Evolutionary conservation across 2,329 filamentous ascomycete species (phyloP).

Genomic region (Botrytis hyacinthi): DNA sequence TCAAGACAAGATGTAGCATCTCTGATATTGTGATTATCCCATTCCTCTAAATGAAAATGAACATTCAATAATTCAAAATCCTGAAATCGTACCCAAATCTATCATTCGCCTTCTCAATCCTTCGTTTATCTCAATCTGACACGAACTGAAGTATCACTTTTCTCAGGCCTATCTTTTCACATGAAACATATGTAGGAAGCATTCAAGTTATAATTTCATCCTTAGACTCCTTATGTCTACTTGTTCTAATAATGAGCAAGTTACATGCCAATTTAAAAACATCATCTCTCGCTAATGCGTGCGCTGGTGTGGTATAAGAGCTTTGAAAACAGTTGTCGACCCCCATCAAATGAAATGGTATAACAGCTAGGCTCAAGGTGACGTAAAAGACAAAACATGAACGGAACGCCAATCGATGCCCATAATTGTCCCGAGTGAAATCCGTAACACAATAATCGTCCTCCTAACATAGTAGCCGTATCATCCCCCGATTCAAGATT

Average conservation of each 20-base stretch:
- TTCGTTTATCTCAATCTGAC: not conserved
- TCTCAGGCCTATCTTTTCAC: not conserved
- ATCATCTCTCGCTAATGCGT: slow-evolving; percentile 12
- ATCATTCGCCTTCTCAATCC: not conserved
- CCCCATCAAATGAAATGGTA: slow-evolving; percentile 20
- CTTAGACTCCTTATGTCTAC: slow-evolving; percentile 2
- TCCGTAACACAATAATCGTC: slow-evolving; percentile 1
- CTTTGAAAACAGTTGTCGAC: slow-evolving; percentile 12
- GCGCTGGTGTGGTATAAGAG: slow-evolving; percentile 19
- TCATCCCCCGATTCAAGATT: not conserved
- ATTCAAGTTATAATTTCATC: not conserved
- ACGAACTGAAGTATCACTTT: not conserved
- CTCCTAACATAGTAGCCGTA: slow-evolving; percentile 7
- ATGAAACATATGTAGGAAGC: not conserved
- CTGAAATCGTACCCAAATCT: not conserved
- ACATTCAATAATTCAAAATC: not conserved
- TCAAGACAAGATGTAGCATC: not conserved
- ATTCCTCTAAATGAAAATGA: not conserved
- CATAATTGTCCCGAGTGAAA: slow-evolving; percentile 15
- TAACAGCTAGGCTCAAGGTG: slow-evolving; percentile 2
- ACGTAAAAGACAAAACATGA: slow-evolving; percentile 16
- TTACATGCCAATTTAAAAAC: slow-evolving; percentile 3
- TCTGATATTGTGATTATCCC: not conserved
- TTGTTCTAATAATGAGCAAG: slow-evolving; percentile 9
- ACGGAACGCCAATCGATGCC: slow-evolving; percentile 20